phyloP scores from a whole-genome alignment of 2,329 filamentous ascomycete species.

The Plectosphaerella cucumerina region DNA sequence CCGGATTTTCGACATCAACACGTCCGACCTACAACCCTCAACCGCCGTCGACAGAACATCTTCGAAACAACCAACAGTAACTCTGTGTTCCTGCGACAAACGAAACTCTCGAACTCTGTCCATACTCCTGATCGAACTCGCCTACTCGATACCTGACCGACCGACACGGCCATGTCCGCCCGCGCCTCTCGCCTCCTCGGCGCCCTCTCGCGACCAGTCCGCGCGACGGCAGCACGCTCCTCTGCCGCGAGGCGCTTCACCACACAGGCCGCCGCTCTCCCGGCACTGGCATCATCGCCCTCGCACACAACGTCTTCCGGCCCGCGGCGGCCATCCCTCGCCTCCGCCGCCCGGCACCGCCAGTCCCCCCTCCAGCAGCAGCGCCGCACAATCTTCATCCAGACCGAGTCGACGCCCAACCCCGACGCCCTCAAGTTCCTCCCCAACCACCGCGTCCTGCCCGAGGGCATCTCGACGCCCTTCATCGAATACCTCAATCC shows the following conservation, averaged over 20 bases:
- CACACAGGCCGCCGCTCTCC: not conserved
- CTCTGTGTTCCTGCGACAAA: not conserved
- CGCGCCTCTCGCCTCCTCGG: not conserved
- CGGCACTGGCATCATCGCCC: not conserved
- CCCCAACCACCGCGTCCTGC: constrained; percentile 82
- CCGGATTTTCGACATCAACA: not conserved
- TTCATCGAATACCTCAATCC: constrained; percentile 92
- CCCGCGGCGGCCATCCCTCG: constrained; percentile 6
- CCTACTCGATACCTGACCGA: not conserved
- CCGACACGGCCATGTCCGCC: not conserved
- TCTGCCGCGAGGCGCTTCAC: constrained; percentile 4
- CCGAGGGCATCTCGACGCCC: constrained; percentile 64
- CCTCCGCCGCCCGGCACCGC: constrained; percentile 13
- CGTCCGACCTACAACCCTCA: not conserved
- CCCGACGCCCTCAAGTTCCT: constrained; percentile 95
- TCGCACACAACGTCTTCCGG: constrained; percentile 5
- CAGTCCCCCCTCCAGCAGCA: not conserved
- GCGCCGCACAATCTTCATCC: constrained; percentile 85
- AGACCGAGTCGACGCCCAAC: constrained; percentile 93
- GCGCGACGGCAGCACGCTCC: constrained; percentile 7
- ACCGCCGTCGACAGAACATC: not conserved
- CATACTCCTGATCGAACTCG: not conserved
- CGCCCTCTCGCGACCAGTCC: constrained; percentile 9
- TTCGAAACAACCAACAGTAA: not conserved
- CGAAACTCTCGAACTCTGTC: not conserved